A percentile compares a stretch with the other conserved stretches of the same genome.
Conservation (phyloP, 148 eudicot species). For the Vaccinium myrtillus region DNA sequence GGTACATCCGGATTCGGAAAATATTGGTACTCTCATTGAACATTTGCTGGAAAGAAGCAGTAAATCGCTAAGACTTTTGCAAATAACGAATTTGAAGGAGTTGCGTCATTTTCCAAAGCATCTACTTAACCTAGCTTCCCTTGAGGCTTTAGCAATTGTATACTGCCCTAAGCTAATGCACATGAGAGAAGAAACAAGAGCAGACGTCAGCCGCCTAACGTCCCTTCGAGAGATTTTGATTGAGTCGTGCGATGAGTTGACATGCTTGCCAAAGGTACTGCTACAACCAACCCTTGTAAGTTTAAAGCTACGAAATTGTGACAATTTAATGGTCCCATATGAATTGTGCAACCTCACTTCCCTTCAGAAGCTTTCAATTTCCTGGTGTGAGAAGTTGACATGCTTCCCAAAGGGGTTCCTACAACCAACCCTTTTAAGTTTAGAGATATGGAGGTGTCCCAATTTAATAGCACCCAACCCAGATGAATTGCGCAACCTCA, state of each 20-base stretch:
- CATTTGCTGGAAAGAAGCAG: not conserved
- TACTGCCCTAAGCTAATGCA: not conserved
- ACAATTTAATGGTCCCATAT: not conserved
- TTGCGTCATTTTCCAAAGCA: too few species aligned
- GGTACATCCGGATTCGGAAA: not conserved
- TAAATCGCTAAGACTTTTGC: not conserved
- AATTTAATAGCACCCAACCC: not conserved
- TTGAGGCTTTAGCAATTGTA: too few species aligned
- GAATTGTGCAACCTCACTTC: not conserved
- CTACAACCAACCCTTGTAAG: too few species aligned
- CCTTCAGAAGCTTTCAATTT: not conserved
- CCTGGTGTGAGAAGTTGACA: fast-evolving
- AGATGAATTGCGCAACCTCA: not conserved
- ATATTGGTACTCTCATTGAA: not conserved
- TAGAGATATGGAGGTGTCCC: fast-evolving
- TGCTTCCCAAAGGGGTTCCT: not conserved
- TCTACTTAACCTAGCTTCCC: too few species aligned
- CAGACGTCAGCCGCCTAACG: too few species aligned
- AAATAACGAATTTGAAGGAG: too few species aligned
- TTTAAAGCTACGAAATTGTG: too few species aligned
- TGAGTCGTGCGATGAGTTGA: too few species aligned
- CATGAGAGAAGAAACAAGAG: too few species aligned
- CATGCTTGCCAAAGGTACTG: too few species aligned
- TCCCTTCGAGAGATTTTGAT: too few species aligned
- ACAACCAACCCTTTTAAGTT: not conserved